Evolutionary conservation across 23 red algal species (phyloP), one percentile per base, ranked within the genome.

Genomic region (Gracilaria gracilis): DNA sequence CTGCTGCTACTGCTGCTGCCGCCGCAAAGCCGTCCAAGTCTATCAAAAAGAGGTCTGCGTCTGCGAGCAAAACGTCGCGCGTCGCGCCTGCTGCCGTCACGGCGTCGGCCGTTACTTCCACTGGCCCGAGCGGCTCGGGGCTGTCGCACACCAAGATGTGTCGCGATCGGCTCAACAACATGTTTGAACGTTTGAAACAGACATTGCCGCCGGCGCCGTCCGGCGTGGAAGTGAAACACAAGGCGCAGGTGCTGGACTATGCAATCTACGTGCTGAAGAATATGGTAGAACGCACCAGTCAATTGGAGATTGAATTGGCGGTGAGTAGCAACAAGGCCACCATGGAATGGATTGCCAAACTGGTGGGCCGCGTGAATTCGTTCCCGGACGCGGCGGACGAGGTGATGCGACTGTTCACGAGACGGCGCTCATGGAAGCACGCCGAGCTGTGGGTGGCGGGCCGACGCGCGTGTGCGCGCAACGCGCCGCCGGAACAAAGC

Each of bases 221-320:
- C 19, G 91, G 81, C 33, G 70, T 85, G 23, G 82, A 86, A 32
- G 86, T 95, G 6, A 90, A 86, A 23, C 93, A 95, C 67, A 95
- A 95, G 62, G 93, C 93, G 29, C 93, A 95, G 61, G 79, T 95
- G 34, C 79, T 95, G 24, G 93, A 95, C 70, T 95, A 95, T 55
- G 85, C 93, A 0, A 89, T 88, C 23, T 39, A 57, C 17, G 80
- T 85, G 15, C 79, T 95, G 16, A 79, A 88, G 48, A 39, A 21
- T 24, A 83, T 95, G 93, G 64, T 86, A 6, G 79, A 86, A 16
- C 74, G 84, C 35, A 95, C 85, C 15, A 75, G 54, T 48, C 78
- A 83, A 77, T 59, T 95, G 57, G 93, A 95, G 65, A 80, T 88
- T 39, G 84, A 95, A 73, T 48, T 95, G 44, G 93, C 93, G 35